phyloP scores from a whole-genome alignment of 2,329 filamentous ascomycete species.

The Neoscytalidium dimidiatum region DNA sequence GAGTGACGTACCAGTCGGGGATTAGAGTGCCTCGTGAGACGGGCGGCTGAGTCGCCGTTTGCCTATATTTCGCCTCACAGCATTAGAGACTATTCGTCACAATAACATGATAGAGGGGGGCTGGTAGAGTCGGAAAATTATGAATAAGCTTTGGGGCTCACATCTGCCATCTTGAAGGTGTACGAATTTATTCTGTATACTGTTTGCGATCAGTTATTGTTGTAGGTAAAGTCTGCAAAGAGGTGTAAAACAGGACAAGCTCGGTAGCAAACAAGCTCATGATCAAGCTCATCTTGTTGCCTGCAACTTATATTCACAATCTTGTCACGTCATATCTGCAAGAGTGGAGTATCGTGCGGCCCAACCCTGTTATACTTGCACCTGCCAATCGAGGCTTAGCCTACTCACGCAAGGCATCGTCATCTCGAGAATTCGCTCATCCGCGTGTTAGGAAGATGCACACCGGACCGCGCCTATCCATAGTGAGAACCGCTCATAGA shows the following conservation, averaged over 20 bases:
- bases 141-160: neutral
- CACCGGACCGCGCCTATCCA: too few relatives aligned
- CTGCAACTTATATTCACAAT: neutral
- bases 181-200: neutral
- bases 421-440: neutral
- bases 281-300: neutral
- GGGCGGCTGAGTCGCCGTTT: neutral
- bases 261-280: neutral
- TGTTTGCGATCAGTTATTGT: too few relatives aligned
- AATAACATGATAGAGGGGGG: too few relatives aligned
- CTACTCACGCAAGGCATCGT: neutral
- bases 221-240: too few relatives aligned
- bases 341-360: neutral
- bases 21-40: conserved; percentile 5
- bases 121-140: too few relatives aligned
- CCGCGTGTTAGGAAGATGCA: too few relatives aligned
- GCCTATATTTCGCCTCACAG: neutral
- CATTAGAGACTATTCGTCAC: neutral
- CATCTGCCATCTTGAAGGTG: neutral
- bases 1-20: conserved; percentile 8
- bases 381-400: conserved; percentile 11
- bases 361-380: neutral
- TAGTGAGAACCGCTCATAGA: too few relatives aligned
- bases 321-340: conserved; percentile 7
- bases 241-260: too few relatives aligned